phyloP scores from a whole-genome alignment of 257 asterid genomes.

The Solanum peruvianum region DNA sequence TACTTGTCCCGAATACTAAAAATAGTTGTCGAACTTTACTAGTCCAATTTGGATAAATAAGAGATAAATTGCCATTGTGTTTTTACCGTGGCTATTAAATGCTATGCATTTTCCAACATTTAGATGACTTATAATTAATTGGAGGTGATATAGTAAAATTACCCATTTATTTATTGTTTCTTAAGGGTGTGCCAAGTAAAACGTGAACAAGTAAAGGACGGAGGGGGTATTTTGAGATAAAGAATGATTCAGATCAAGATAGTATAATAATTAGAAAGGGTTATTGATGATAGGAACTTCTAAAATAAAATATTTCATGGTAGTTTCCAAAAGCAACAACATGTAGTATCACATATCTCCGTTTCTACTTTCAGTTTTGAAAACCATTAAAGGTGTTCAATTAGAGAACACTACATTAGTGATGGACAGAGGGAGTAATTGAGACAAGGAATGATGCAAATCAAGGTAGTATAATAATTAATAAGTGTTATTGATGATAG shows the following conservation, averaged over 20 bases:
- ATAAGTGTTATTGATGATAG: neutral
- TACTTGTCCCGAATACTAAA: neutral
- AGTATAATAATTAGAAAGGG: neutral
- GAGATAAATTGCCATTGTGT: neutral
- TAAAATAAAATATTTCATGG: neutral
- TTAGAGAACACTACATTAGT: neutral
- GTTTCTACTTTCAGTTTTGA: neutral
- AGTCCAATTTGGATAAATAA: neutral
- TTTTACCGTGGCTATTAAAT: neutral
- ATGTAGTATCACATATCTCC: neutral
- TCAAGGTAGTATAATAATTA: neutral
- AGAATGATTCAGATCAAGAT: neutral
- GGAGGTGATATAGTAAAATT: neutral
- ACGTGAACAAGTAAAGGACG: neutral
- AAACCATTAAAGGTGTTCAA: neutral
- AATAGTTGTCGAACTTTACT: neutral
- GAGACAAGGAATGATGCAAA: neutral
- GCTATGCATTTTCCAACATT: neutral
- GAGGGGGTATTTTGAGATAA: neutral
- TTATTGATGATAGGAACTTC: neutral
- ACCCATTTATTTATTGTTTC: neutral
- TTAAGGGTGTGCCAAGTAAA: neutral
- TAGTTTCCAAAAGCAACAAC: neutral
- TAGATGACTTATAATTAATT: neutral
- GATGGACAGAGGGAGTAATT: neutral